phyloP scores from a whole-genome alignment of 1,284 basidiomycete genomes.

The Leccinum pallidistipes region DNA sequence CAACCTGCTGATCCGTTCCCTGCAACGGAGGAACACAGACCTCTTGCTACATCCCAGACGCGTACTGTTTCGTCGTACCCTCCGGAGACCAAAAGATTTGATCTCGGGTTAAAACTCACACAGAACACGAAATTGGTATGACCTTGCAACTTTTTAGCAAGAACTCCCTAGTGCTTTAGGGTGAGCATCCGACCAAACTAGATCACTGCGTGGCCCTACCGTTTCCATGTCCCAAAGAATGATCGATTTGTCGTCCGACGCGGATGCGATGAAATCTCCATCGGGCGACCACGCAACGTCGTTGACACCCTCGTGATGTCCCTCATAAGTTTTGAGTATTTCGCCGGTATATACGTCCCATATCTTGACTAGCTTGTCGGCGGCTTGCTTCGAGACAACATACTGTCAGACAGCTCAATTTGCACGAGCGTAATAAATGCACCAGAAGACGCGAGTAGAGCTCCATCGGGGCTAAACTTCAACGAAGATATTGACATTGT shows the following conservation, averaged over 20 bases:
- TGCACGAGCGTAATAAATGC: constrained; percentile 30
- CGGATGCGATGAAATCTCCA: constrained; percentile 80
- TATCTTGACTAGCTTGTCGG: constrained; percentile 77
- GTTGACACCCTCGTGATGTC: constrained; percentile 81
- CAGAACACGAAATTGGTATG: constrained; percentile 96
- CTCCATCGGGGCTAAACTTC: constrained; percentile 79
- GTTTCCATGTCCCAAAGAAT: constrained; percentile 77
- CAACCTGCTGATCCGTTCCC: background rate
- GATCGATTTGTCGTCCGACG: constrained; percentile 87
- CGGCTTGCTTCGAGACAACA: constrained; percentile 53
- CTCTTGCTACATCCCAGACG: constrained; percentile 93
- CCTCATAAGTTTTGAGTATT: constrained; percentile 66
- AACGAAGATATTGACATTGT: constrained; percentile 71
- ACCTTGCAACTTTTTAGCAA: constrained; percentile 65
- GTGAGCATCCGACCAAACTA: constrained; percentile 9
- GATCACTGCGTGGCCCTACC: constrained; percentile 39
- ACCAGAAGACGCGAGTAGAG: constrained; percentile 75
- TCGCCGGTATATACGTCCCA: constrained; percentile 76
- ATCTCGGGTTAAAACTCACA: constrained; percentile 86
- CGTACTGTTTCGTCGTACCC: constrained; percentile 94
- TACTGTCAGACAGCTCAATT: constrained; percentile 21
- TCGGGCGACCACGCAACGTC: constrained; percentile 87
- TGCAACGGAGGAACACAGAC: constrained; percentile 39
- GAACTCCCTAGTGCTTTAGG: constrained; percentile 45
- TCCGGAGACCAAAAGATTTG: constrained; percentile 89